Evolutionary conservation across 108 stramenopile genomes (phyloP).

Genomic region (Stephanodiscus triporus): DNA sequence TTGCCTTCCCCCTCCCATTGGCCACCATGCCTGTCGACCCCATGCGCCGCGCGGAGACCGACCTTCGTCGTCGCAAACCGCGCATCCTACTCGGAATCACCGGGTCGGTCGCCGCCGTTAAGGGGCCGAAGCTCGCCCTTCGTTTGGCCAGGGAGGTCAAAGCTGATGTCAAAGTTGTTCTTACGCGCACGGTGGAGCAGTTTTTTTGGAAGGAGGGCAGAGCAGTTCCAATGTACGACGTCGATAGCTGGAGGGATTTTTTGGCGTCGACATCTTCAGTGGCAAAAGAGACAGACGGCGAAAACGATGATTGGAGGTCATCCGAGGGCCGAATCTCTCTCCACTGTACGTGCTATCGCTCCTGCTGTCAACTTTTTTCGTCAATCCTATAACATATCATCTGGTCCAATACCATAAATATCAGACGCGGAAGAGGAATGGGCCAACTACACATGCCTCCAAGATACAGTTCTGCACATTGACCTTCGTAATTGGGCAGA

Average conservation of each 20-base stretch:
- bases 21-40: no score
- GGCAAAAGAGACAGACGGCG: background rate
- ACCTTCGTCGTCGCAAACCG: no score
- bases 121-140: constrained; percentile 84
- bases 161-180: constrained; percentile 60
- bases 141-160: constrained; percentile 45
- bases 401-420: constrained; percentile 1
- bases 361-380: background rate
- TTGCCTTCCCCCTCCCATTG: no score
- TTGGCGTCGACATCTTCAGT: constrained; percentile 5
- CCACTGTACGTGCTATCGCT: constrained; percentile 35
- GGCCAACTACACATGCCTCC: constrained; percentile 70
- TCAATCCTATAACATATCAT: constrained; percentile 7
- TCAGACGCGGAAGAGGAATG: constrained; percentile 82
- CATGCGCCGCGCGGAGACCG: no score
- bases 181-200: constrained; percentile 67
- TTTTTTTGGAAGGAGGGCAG: constrained; percentile 71
- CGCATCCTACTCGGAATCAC: constrained; percentile 79
- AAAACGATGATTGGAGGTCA: constrained; percentile 25
- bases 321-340: constrained; percentile 34
- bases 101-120: constrained; percentile 91
- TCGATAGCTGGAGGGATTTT: constrained; percentile 56
- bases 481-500: constrained; percentile 93
- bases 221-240: constrained; percentile 54
- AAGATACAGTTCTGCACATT: constrained; percentile 91